A percentile compares a stretch with the other conserved stretches of the same genome.
These are phyloP conservation scores for Amanita pseudoporphyria DNA, from an alignment of 768 basidiomycete species.

Conservation along the genomic window DNA sequence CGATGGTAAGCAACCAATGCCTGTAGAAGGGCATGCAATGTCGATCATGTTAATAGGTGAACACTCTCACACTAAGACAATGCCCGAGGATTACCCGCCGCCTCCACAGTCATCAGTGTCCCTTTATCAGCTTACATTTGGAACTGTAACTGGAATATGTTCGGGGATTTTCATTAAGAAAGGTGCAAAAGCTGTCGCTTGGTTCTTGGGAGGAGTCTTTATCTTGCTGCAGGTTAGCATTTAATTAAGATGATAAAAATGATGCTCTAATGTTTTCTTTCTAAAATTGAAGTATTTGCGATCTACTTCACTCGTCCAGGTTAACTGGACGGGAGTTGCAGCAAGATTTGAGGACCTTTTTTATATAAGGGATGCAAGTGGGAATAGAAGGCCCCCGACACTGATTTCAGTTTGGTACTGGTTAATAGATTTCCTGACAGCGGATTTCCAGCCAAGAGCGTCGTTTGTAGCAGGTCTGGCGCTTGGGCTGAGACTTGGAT, in stretches of 20 bases:
- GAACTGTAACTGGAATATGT: constrained; percentile 81
- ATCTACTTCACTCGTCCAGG: constrained; percentile 58
- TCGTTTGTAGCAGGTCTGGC: constrained; percentile 79
- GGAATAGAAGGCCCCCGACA: constrained; percentile 50
- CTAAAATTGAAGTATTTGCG: constrained; percentile 56
- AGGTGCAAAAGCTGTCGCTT: constrained; percentile 77
- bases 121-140: constrained; percentile 76
- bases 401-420: constrained; percentile 56
- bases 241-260: background rate
- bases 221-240: constrained; percentile 76
- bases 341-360: constrained; percentile 64
- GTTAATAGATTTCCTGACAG: constrained; percentile 74
- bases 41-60: background rate
- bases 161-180: constrained; percentile 94
- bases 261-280: background rate
- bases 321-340: constrained; percentile 70
- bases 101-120: constrained; percentile 71
- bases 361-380: constrained; percentile 51
- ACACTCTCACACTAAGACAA: background rate
- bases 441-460: constrained; percentile 88
- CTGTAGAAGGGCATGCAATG: background rate
- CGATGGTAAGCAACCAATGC: constrained; percentile 32
- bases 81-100: constrained; percentile 26
- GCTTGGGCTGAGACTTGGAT: constrained; percentile 78
- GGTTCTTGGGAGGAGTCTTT: constrained; percentile 83